These are phyloP conservation scores for Epichloe sibirici DNA, from an alignment of 2,329 filamentous ascomycete genomes.

Conservation along the genomic window DNA sequence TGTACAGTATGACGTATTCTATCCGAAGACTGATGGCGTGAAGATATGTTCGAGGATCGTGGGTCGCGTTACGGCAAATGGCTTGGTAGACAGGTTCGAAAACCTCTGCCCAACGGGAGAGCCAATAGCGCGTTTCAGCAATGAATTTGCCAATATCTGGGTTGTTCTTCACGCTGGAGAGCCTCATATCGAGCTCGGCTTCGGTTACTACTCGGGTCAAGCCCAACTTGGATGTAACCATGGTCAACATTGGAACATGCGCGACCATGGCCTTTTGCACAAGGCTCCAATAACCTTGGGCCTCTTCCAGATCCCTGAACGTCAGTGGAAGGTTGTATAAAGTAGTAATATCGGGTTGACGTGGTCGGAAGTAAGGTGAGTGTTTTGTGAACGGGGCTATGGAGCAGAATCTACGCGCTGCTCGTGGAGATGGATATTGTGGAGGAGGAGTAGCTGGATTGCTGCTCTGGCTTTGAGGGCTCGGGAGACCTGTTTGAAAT, in stretches of 20 bases:
- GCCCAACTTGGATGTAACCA: conserved; percentile 18
- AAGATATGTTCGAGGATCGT: conserved; percentile 17
- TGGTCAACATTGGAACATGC: conserved; percentile 22
- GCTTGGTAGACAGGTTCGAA: conserved; percentile 24
- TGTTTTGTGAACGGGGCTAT: conserved; percentile 26
- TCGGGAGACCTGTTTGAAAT: conserved; percentile 15
- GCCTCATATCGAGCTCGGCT: conserved; percentile 17
- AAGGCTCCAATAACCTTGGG: conserved; percentile 25
- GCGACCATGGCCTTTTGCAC: conserved; percentile 26
- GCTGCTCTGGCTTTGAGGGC: conserved; percentile 22
- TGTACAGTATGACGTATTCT: conserved; percentile 29
- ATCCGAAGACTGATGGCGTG: conserved; percentile 28
- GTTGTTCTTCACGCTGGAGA: conserved; percentile 19
- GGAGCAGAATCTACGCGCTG: conserved; percentile 15
- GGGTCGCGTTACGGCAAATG: conserved; percentile 12
- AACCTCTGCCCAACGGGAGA: conserved; percentile 27
- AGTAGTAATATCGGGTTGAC: conserved; percentile 17
- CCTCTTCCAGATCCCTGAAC: conserved; percentile 23
- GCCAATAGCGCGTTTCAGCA: conserved; percentile 24
- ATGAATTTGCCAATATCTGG: conserved; percentile 20
- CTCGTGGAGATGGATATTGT: conserved; percentile 9
- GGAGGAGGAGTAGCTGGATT: conserved; percentile 12
- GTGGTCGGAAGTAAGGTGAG: conserved; percentile 24
- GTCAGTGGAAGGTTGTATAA: conserved; percentile 20
- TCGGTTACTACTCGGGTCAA: conserved; percentile 16